Base-by-base conservation (phyloP, 257 asterid species). In the Penstemon davidsonii region DNA sequence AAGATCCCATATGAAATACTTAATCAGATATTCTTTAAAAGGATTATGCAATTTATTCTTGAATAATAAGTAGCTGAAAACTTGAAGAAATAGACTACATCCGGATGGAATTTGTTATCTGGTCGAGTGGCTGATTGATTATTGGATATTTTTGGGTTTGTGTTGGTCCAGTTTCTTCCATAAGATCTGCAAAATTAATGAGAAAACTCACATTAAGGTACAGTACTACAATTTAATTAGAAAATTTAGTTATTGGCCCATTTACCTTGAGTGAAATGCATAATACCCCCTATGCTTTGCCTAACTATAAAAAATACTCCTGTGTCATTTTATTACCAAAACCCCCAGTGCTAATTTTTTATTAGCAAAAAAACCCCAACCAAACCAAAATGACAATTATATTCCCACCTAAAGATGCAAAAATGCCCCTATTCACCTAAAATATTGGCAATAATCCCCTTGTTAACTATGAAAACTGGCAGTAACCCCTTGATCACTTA, bases 151-250 rank as follows among this genome's bases (percentile, higher is more conserved):
- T 79, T 68, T 84, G 97, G 13, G 95, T 88, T 81, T 87, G 99
- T 4, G 97, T 88, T 62, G 96, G 95, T 74, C 89, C 97, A 54
- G 97, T 88, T 81, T 93, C 99, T 45, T 87, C 78, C 80, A 93
- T n/a, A 43, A 77, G 80, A 41, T 88, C 97, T 93, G 87, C 80
- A 70, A 52, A 68, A 63, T 42, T 11, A 41, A 60, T 51, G 50
- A 6, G 56, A 54, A 73, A 67, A 44, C 33, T 40, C 54, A 15
- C 9, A 25, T 25, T 11, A 49, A 55, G 72, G 47, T 67, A 52
- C 55, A 68, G 42, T 67, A 52, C 60, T 15, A 53, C 15, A 50
- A 44, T 58, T 44, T 43, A 47, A 60, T 2, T n/a, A 12, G 50
- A 55, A 42, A 38, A 39, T 68, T 72, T 38, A 49, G 54, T 13